These are phyloP conservation scores for Hamamelis virginiana DNA, from an alignment of 164 flowering plant species.

Conservation along the genomic window DNA sequence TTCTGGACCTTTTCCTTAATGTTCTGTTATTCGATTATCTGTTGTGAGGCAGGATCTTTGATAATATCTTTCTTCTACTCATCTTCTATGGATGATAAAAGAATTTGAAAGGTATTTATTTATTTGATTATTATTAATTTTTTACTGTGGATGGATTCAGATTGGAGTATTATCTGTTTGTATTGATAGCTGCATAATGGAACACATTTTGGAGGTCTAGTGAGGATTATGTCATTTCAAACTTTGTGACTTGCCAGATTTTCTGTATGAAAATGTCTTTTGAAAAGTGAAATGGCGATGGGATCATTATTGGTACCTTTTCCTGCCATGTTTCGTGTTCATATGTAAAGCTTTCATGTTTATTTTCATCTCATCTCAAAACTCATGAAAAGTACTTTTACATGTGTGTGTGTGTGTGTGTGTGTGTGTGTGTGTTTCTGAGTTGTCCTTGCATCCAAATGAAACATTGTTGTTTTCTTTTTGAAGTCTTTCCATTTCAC, in stretches of 20 bases:
- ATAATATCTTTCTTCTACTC: background rate
- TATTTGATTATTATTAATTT: too few relatives aligned
- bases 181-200: background rate
- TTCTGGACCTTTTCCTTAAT: constrained; percentile 1
- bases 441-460: too few relatives aligned
- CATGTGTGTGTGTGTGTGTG: too few relatives aligned
- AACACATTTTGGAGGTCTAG: background rate
- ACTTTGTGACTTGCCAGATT: too few relatives aligned
- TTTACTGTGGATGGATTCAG: background rate
- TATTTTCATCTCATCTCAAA: background rate
- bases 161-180: background rate
- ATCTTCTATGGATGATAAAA: background rate
- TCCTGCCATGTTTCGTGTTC: background rate
- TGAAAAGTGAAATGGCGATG: background rate
- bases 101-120: background rate
- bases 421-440: too few relatives aligned
- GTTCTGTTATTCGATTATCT: background rate
- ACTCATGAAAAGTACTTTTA: too few relatives aligned
- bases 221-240: background rate
- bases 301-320: background rate
- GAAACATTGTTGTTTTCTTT: too few relatives aligned
- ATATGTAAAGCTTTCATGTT: background rate
- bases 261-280: background rate
- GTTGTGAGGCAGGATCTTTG: background rate
- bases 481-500: background rate